Percentiles rank a stretch among this genome's conserved stretches.
Evolutionary conservation across 495 filamentous ascomycete species (phyloP).

Genomic region (Neurospora sublineolata): DNA sequence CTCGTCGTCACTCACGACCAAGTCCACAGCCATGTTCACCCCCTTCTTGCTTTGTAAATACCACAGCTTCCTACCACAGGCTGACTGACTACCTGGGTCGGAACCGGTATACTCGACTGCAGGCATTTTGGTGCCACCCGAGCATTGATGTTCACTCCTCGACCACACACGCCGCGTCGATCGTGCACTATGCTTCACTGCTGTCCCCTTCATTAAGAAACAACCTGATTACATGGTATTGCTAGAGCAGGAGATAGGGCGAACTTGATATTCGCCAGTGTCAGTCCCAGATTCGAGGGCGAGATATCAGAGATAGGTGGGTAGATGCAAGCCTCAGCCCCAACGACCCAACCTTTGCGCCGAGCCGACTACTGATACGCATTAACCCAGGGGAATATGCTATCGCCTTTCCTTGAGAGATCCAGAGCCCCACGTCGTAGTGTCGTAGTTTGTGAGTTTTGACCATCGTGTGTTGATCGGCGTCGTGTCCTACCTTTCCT

Average conservation of each 20-base stretch:
- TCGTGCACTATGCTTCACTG: background rate
- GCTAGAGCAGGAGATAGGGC: background rate
- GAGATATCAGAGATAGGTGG: background rate
- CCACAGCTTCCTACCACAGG: background rate
- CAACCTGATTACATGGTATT: background rate
- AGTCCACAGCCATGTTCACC: background rate
- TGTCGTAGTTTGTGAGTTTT: background rate
- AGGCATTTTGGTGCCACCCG: background rate
- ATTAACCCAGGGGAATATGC: background rate
- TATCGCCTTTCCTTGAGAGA: background rate
- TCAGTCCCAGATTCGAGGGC: background rate
- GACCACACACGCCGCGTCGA: background rate
- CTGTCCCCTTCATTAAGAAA: background rate
- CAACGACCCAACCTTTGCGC: background rate
- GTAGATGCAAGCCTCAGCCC: background rate
- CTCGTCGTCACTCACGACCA: background rate
- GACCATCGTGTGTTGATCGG: background rate
- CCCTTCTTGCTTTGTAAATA: background rate
- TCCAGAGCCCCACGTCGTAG: background rate
- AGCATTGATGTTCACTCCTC: background rate
- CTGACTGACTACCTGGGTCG: background rate
- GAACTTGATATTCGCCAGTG: background rate
- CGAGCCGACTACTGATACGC: background rate
- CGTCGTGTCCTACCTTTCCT: background rate
- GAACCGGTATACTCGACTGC: background rate